A percentile compares a stretch with the other conserved stretches of the same genome.
Evolutionary conservation across 2,329 filamentous ascomycete species (phyloP).

Genomic region (Colletotrichum melonis): DNA sequence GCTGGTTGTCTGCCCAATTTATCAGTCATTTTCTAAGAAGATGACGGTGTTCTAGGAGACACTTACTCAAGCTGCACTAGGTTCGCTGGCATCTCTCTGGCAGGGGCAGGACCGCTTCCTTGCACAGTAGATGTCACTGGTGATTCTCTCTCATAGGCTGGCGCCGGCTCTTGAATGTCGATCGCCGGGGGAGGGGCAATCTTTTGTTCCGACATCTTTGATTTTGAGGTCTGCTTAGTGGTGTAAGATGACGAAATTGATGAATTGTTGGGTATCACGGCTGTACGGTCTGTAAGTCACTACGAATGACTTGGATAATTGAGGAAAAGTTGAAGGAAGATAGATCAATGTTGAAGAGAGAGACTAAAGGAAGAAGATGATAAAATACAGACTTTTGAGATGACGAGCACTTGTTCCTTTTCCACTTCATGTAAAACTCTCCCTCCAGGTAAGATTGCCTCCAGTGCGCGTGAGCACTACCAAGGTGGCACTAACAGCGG

Average conservation of each 20-base stretch:
- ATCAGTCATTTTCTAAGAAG: not conserved
- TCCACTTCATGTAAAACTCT: not conserved
- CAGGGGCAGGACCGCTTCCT: not conserved
- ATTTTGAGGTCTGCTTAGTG: not conserved
- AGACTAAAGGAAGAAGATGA: not conserved
- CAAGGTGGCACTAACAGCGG: not conserved
- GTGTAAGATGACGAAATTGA: not conserved
- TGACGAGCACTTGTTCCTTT: not conserved
- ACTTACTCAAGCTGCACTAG: not conserved
- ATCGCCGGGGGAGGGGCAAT: not conserved
- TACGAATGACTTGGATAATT: not conserved
- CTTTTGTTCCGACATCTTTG: not conserved
- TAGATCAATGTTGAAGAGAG: not conserved
- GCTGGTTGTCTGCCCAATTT: not conserved
- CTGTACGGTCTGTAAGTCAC: not conserved
- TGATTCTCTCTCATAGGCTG: not conserved
- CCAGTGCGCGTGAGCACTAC: not conserved
- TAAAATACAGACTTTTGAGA: not conserved
- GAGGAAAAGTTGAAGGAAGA: no score
- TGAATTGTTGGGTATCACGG: not conserved
- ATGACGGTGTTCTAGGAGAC: not conserved
- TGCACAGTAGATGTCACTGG: not conserved
- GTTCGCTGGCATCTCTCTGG: not conserved
- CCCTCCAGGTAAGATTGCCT: not conserved
- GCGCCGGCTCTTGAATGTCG: not conserved